Conservation (phyloP, 305 asterid genomes). For the Lippia alba region DNA sequence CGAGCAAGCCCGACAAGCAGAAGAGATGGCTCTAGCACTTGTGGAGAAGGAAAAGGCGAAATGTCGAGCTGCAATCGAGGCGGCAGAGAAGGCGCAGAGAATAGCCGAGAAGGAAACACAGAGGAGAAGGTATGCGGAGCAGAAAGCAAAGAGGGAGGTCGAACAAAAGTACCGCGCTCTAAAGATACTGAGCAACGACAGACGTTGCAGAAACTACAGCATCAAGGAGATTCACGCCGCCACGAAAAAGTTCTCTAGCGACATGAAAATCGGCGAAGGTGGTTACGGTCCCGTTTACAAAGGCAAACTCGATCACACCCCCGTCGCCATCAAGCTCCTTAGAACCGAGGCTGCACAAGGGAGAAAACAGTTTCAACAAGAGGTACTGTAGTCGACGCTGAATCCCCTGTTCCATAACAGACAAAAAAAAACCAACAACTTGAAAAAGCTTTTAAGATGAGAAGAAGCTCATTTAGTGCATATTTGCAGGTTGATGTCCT, state of each 20-base stretch:
- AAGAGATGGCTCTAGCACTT: constrained; percentile 61
- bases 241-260: constrained; percentile 51
- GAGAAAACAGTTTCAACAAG: constrained; percentile 80
- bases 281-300: constrained; percentile 89
- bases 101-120: constrained; percentile 67
- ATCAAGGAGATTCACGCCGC: constrained; percentile 69
- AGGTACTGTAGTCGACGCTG: constrained; percentile 42
- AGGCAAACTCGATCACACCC: constrained; percentile 79
- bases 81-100: constrained; percentile 72
- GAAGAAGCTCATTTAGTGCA: background rate
- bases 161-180: constrained; percentile 60
- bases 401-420: no score
- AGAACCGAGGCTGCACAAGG: constrained; percentile 82
- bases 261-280: constrained; percentile 83
- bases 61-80: constrained; percentile 80
- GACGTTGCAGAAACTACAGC: constrained; percentile 63
- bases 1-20: constrained; percentile 60
- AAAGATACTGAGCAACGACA: constrained; percentile 48
- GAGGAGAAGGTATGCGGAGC: constrained; percentile 61
- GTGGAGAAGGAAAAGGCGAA: constrained; percentile 69
- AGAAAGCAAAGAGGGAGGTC: constrained; percentile 56
- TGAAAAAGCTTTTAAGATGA: no score
- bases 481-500: constrained; percentile 67
- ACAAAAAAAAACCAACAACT: no score
- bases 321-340: constrained; percentile 79